A percentile compares a stretch with the other conserved stretches of the same genome.
phyloP scores from a whole-genome alignment of 495 filamentous ascomycete species.

The Penicillium subrubescens region DNA sequence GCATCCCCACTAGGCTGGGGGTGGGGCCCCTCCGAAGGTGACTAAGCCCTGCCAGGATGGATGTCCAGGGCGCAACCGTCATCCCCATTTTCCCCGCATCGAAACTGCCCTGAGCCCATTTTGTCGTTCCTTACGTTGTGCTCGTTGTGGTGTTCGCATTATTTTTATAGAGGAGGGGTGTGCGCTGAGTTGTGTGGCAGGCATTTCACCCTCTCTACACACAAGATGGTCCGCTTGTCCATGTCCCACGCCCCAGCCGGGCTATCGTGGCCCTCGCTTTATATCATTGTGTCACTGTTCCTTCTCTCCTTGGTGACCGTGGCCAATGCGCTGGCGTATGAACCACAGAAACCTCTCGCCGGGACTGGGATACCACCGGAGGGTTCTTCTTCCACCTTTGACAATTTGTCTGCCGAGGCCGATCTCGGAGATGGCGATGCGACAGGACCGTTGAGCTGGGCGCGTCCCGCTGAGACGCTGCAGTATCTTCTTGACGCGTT shows the following conservation, averaged over 20 bases:
- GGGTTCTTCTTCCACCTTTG: background rate
- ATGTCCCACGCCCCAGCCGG: conserved; percentile 12
- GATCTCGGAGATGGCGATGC: conserved; percentile 13
- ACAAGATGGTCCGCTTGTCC: conserved; percentile 22
- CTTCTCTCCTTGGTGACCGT: conserved; percentile 20
- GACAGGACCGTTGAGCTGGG: conserved; percentile 8
- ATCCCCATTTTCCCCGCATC: conserved; percentile 29
- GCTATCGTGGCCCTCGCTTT: conserved; percentile 17
- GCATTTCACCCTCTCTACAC: background rate
- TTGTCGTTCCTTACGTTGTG: conserved; percentile 6
- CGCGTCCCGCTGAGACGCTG: conserved; percentile 32
- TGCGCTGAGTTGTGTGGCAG: conserved; percentile 11
- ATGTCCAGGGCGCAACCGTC: conserved; percentile 5
- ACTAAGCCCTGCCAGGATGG: conserved; percentile 20
- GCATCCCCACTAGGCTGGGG: background rate
- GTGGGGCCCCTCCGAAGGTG: conserved; percentile 16
- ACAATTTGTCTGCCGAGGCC: conserved; percentile 11
- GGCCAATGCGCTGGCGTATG: conserved; percentile 37
- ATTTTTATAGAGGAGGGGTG: conserved; percentile 26
- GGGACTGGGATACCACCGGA: background rate
- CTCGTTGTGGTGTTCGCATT: conserved; percentile 8
- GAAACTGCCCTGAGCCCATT: background rate
- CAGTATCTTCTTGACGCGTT: conserved; percentile 60
- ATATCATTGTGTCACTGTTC: conserved; percentile 28
- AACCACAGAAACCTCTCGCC: conserved; percentile 29